phyloP scores from a whole-genome alignment of 345 rosid species.

The Excoecaria cochinchinensis region DNA sequence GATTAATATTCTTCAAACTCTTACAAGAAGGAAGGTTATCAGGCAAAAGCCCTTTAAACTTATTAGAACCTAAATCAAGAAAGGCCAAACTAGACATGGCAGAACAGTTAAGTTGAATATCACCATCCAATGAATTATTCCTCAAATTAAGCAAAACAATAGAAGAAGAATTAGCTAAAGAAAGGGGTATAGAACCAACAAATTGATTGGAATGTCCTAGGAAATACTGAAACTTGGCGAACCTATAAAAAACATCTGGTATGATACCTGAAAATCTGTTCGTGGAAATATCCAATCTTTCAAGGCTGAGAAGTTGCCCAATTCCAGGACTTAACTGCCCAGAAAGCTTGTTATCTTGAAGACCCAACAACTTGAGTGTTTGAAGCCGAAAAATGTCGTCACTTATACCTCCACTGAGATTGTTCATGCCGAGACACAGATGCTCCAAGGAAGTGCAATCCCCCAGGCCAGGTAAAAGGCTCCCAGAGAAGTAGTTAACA shows the following conservation, averaged over 20 bases:
- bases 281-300: slow-evolving; percentile 51
- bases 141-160: slow-evolving; percentile 59
- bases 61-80: slow-evolving; percentile 66
- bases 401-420: slow-evolving; percentile 50
- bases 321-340: slow-evolving; percentile 46
- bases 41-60: slow-evolving; percentile 55
- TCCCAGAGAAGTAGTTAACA: slow-evolving; percentile 57
- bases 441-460: slow-evolving; percentile 44
- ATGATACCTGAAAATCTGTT: slow-evolving; percentile 54
- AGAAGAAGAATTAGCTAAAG: slow-evolving; percentile 51
- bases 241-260: slow-evolving; percentile 53
- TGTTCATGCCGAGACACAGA: slow-evolving; percentile 61
- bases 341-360: slow-evolving; percentile 56
- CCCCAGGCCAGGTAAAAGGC: slow-evolving; percentile 44
- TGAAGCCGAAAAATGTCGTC: slow-evolving; percentile 49
- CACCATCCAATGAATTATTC: slow-evolving; percentile 67
- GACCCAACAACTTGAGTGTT: slow-evolving; percentile 37
- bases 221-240: slow-evolving; percentile 38
- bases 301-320: slow-evolving; percentile 45
- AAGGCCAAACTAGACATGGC: slow-evolving; percentile 54
- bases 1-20: slow-evolving; percentile 49
- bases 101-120: slow-evolving; percentile 51
- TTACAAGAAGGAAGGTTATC: slow-evolving; percentile 54
- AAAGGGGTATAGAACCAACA: slow-evolving; percentile 52
- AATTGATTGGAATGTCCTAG: slow-evolving; percentile 52